phyloP scores from a whole-genome alignment of 495 filamentous ascomycete genomes.

The Penicillium herquei region DNA sequence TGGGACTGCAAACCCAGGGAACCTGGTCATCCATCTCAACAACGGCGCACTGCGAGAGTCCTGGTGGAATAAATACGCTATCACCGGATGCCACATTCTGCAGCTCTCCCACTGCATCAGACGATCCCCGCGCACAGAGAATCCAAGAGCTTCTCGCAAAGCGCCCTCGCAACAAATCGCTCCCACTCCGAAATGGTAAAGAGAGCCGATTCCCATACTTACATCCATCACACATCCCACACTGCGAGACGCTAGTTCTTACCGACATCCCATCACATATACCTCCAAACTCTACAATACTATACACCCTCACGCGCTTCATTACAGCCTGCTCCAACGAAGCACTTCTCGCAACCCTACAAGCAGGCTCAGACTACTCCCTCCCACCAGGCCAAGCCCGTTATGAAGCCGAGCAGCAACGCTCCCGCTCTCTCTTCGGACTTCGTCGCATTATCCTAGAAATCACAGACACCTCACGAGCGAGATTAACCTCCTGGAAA shows the following conservation, averaged over 20 bases:
- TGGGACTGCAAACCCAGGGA: not conserved
- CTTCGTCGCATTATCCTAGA: constrained; percentile 58
- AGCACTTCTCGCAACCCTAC: constrained; percentile 51
- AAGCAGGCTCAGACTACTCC: constrained; percentile 51
- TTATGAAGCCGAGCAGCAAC: constrained; percentile 40
- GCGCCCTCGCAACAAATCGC: constrained; percentile 31
- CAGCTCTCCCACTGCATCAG: constrained; percentile 25
- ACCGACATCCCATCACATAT: constrained; percentile 59
- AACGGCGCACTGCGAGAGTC: constrained; percentile 4
- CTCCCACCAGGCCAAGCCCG: constrained; percentile 48
- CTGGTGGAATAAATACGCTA: not conserved
- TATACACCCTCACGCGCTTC: constrained; percentile 52
- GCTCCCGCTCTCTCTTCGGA: constrained; percentile 50
- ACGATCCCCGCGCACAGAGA: constrained; percentile 25
- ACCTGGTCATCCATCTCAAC: constrained; percentile 12
- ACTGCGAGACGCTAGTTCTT: constrained; percentile 55
- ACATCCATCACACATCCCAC: constrained; percentile 57
- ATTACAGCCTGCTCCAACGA: constrained; percentile 62
- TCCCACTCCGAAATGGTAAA: constrained; percentile 26
- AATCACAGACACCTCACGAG: constrained; percentile 41
- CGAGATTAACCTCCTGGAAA: constrained; percentile 34
- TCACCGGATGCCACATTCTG: constrained; percentile 12
- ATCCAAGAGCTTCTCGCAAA: constrained; percentile 38
- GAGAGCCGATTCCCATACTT: constrained; percentile 42
- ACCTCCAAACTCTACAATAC: constrained; percentile 37